Percentiles rank a stretch among this genome's conserved stretches.
These are phyloP conservation scores for Diaporthe sp. DNA, from an alignment of 2,329 filamentous ascomycete species.

Conservation along the genomic window DNA sequence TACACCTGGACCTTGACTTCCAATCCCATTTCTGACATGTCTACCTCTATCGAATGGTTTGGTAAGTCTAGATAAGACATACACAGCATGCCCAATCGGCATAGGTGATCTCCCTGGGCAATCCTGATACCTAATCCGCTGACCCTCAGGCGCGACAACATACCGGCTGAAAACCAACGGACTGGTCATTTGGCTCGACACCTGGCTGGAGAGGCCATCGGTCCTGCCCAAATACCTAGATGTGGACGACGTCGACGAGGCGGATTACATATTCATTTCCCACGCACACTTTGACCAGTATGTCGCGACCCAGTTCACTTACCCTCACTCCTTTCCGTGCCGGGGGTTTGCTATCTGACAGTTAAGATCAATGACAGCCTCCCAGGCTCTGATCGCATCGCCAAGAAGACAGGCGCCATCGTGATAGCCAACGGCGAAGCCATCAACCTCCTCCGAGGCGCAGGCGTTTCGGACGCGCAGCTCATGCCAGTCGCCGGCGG, in stretches of 20 bases:
- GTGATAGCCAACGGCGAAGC: neutral
- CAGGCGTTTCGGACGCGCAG: neutral
- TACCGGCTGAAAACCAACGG: neutral
- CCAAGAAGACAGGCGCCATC: neutral
- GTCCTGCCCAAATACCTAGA: neutral
- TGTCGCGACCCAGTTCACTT: neutral
- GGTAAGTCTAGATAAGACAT: neutral
- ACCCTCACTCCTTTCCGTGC: neutral
- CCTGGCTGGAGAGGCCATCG: neutral
- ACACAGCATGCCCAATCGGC: neutral
- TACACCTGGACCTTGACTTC: neutral
- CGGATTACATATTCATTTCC: neutral
- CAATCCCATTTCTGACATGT: neutral
- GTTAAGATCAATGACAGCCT: neutral
- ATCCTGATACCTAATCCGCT: neutral
- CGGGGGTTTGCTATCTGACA: neutral
- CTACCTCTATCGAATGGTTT: neutral
- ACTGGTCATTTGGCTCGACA: neutral
- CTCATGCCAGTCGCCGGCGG: neutral
- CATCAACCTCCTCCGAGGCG: neutral
- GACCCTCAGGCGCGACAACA: neutral
- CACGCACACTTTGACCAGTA: neutral
- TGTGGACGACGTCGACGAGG: neutral
- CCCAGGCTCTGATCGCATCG: neutral
- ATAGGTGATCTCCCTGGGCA: fast-evolving